These are phyloP conservation scores for Exophiala lecanii-corni DNA, from an alignment of 2,329 filamentous ascomycete genomes.

Conservation along the genomic window DNA sequence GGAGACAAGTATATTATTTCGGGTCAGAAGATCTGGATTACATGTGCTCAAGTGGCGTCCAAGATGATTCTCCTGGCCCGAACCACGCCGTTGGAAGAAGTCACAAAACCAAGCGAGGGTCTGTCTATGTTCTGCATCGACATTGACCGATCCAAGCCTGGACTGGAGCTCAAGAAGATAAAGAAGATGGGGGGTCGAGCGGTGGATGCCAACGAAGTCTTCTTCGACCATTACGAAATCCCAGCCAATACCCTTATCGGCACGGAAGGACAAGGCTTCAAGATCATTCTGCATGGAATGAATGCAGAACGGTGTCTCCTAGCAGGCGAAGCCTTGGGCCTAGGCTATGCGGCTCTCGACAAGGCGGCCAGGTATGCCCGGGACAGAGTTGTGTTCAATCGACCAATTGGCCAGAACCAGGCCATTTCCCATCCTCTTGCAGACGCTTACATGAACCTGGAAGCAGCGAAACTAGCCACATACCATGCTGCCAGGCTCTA, in stretches of 20 bases:
- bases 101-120: conserved; percentile 66
- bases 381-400: conserved; percentile 61
- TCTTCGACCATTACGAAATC: conserved; percentile 74
- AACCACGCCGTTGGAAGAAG: conserved; percentile 65
- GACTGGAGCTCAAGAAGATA: conserved; percentile 65
- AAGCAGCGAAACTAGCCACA: conserved; percentile 60
- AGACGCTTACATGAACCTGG: conserved; percentile 60
- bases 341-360: conserved; percentile 67
- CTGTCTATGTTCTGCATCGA: conserved; percentile 78
- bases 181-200: conserved; percentile 82
- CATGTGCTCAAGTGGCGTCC: conserved; percentile 72
- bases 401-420: conserved; percentile 63
- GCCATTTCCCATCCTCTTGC: conserved; percentile 62
- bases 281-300: conserved; percentile 73
- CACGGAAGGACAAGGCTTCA: conserved; percentile 70
- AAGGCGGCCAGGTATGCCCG: conserved; percentile 62
- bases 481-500: conserved; percentile 63
- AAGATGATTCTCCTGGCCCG: conserved; percentile 81
- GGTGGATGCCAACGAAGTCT: conserved; percentile 81
- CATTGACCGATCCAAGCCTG: conserved; percentile 55
- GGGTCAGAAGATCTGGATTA: conserved; percentile 81
- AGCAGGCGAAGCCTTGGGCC: conserved; percentile 72
- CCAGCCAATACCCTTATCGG: conserved; percentile 63
- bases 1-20: conserved; percentile 58
- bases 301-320: conserved; percentile 72